Percentiles rank a stretch among this genome's conserved stretches.
phyloP scores from a whole-genome alignment of 106 monocot species.

The Phalaenopsis equestris region DNA sequence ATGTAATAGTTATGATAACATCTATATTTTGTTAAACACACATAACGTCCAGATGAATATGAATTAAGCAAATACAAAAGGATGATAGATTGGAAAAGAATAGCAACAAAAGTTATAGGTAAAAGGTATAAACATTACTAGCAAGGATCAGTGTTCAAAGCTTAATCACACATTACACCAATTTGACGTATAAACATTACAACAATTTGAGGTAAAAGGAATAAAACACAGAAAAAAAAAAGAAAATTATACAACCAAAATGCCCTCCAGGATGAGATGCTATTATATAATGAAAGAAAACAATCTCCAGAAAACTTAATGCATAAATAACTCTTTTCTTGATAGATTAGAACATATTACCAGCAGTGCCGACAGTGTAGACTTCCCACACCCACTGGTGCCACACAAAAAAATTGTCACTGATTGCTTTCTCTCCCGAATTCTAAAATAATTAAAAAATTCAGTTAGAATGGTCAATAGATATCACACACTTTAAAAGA shows the following conservation, averaged over 20 bases:
- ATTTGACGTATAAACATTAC: neutral
- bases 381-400: slow-evolving; percentile 96
- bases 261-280: neutral
- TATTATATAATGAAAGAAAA: neutral
- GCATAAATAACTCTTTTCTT: neutral
- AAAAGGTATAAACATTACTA: neutral
- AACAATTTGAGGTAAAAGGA: neutral
- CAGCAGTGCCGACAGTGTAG: slow-evolving; percentile 89
- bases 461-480: neutral
- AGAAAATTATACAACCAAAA: neutral
- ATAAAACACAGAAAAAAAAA: neutral
- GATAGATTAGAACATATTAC: slow-evolving; percentile 24
- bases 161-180: neutral
- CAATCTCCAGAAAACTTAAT: neutral
- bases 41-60: neutral
- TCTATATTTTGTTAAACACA: neutral
- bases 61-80: neutral
- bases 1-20: neutral
- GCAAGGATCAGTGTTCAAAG: neutral
- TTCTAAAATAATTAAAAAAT: slow-evolving; percentile 31
- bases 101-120: neutral
- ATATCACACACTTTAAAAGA: slow-evolving; percentile 3
- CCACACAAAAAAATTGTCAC: slow-evolving; percentile 89
- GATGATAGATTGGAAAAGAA: neutral
- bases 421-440: slow-evolving; percentile 86